Percentiles rank a stretch among this genome's conserved stretches.
Conservation (phyloP, 2,329 filamentous ascomycete species). For the Verticillium nonalfalfae region DNA sequence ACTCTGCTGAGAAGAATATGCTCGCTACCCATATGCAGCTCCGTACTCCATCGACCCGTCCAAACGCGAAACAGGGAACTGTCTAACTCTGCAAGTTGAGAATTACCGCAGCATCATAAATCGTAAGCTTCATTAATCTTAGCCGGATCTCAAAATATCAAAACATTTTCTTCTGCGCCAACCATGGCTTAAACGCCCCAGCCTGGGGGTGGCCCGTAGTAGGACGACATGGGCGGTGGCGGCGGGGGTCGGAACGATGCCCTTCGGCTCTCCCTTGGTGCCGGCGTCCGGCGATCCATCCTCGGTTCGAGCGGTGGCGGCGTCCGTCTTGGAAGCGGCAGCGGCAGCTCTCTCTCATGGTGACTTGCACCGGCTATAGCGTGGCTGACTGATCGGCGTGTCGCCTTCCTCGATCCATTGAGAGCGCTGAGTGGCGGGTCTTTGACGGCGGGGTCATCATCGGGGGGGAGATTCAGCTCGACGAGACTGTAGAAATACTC, state of each 20-base stretch:
- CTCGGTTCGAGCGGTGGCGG: conserved; percentile 17
- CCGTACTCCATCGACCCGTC: neutral
- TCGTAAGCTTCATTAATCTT: neutral
- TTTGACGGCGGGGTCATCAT: conserved; percentile 53
- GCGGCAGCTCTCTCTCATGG: conserved; percentile 19
- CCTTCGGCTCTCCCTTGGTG: conserved; percentile 12
- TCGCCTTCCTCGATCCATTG: conserved; percentile 37
- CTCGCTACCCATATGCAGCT: neutral
- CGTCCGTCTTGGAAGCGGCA: conserved; percentile 26
- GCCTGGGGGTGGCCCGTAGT: neutral
- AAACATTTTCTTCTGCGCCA: neutral
- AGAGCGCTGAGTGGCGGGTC: conserved; percentile 54
- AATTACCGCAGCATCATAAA: neutral
- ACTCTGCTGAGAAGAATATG: neutral
- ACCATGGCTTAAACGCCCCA: neutral
- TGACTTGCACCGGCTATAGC: conserved; percentile 29
- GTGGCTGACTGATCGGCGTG: neutral
- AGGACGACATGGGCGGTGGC: neutral
- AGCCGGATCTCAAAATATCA: neutral
- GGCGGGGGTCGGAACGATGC: conserved; percentile 1
- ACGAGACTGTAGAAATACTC: conserved; percentile 74
- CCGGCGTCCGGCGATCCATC: conserved; percentile 32
- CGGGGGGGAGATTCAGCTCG: conserved; percentile 56
- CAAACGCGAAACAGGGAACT: neutral
- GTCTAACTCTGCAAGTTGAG: neutral